Base-by-base conservation (phyloP, 192 early-diverging fungal genomes). In the Bifiguratus adelaidae region DNA sequence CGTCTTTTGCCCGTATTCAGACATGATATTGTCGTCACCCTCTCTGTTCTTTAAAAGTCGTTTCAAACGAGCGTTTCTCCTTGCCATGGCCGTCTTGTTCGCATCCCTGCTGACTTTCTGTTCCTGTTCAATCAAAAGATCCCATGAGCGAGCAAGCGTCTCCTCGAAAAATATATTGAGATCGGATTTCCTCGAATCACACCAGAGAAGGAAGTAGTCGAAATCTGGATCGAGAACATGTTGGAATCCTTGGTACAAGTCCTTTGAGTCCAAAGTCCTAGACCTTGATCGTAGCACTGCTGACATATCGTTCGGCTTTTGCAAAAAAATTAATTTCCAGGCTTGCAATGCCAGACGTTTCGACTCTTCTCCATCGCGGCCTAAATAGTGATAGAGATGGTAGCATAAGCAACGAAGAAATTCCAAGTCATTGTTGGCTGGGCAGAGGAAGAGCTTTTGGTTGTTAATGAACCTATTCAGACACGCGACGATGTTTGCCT, bases 371-470 rank as follows among this genome's bases (percentile, higher is more conserved):
- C n/a, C n/a, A n/a, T n/a, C n/a, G n/a, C n/a, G n/a, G n/a, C n/a
- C n/a, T n/a, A n/a, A 22, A 26, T 43, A 41, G n/a, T 13, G 13
- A 51, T 76, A 84, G 21, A 85, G 42, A 56, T 84, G 74, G 45
- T 78, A 65, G 27, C 76, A 67, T 23, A 85, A 49, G 37, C 73
- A 70, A 45, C 65, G 68, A 45, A 80, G 59, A 38, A 80, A 85
- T 28, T 85, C 81, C n/a, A 59, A 57, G 53, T 84, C 82, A 0
- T 45, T 68, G 22, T 80, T 74, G 19, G 53, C 54, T 8, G 38
- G 27, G 50, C 62, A 68, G 0, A 84, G 36, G 13, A 84, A 56
- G 30, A 84, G 61, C 57, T 74, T 79, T 58, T 83, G 79, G 58
- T 81, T 60, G 27, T 77, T 66, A 15, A 83, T 73, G 18, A 73